Evolutionary conservation across 441 rosid species (phyloP).

Genomic region (Theobroma grandiflorum): DNA sequence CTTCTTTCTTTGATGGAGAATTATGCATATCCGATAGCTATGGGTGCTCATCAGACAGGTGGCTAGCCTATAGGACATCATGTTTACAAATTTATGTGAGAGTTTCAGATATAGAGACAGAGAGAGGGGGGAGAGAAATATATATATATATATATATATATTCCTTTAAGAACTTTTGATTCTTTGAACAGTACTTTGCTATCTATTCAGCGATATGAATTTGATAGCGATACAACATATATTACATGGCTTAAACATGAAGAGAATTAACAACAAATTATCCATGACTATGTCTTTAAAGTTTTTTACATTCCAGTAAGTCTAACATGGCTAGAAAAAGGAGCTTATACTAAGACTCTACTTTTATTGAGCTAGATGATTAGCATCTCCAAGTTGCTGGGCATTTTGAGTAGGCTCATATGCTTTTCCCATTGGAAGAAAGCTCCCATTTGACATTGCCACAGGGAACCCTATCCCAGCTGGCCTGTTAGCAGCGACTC

Average conservation of each 20-base stretch:
- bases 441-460: constrained; percentile 42
- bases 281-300: constrained; percentile 12
- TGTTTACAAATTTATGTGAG: background rate
- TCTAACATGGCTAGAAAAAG: background rate
- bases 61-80: background rate
- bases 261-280: background rate
- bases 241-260: constrained; percentile 19
- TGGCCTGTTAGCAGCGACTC: constrained; percentile 42
- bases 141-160: background rate
- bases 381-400: constrained; percentile 41
- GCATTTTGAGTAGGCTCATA: constrained; percentile 35
- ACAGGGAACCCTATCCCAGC: constrained; percentile 49
- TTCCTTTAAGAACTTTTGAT: background rate
- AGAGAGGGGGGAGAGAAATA: background rate
- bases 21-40: background rate
- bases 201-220: constrained; percentile 28
- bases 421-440: constrained; percentile 36
- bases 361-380: background rate
- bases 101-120: background rate
- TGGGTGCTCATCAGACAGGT: background rate
- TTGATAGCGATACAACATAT: constrained; percentile 28
- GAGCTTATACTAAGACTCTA: background rate
- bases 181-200: constrained; percentile 8
- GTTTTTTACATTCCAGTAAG: constrained; percentile 2
- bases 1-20: background rate